These are phyloP conservation scores for Aspergillus affinis DNA, from an alignment of 495 filamentous ascomycete genomes.

Conservation along the genomic window DNA sequence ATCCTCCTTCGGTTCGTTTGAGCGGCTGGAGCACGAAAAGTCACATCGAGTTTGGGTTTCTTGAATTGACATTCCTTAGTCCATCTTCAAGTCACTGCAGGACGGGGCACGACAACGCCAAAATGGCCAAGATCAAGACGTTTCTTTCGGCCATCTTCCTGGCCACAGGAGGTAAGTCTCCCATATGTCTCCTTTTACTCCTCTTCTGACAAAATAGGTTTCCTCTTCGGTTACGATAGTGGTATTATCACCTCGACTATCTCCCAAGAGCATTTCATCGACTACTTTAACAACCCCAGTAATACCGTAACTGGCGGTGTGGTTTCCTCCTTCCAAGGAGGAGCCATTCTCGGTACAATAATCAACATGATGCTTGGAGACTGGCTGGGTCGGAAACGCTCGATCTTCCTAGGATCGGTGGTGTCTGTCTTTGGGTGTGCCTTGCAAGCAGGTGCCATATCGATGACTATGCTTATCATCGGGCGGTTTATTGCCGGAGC, in stretches of 20 bases:
- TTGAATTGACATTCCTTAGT: too few species aligned
- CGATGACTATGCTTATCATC: neutral
- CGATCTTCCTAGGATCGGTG: neutral
- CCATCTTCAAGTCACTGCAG: slow-evolving; percentile 16
- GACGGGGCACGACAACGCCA: neutral
- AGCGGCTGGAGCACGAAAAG: too few species aligned
- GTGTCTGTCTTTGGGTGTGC: neutral
- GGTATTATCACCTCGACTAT: slow-evolving; percentile 4
- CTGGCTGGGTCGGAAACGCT: neutral
- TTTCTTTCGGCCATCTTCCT: neutral
- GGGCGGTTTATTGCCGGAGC: neutral
- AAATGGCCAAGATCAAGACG: neutral
- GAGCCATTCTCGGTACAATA: slow-evolving; percentile 1
- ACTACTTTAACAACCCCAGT: neutral
- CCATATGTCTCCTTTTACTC: too few species aligned
- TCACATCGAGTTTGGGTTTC: too few species aligned
- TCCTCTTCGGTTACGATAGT: slow-evolving; percentile 5
- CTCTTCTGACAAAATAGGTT: neutral
- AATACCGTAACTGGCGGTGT: neutral
- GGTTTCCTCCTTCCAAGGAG: slow-evolving; percentile 1
- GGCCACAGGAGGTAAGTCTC: neutral
- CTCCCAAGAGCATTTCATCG: neutral
- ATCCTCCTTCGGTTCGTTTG: too few species aligned
- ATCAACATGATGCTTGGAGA: neutral
- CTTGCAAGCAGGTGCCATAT: neutral